Evolutionary conservation across 129 eudicot species (phyloP).

Genomic region (Kitagawia praeruptora): DNA sequence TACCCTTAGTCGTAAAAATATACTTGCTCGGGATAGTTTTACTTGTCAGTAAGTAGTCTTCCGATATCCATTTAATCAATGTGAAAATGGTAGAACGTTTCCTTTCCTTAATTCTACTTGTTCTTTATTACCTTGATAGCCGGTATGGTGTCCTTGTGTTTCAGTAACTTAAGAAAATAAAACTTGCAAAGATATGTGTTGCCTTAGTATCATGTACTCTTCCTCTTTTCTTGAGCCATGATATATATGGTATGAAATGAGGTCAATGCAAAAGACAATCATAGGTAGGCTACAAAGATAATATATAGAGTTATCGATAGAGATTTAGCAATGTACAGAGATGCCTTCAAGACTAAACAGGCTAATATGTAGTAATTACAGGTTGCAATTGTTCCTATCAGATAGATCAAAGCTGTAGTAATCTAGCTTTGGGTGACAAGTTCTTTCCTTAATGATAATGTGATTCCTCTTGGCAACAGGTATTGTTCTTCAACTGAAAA

Average conservation of each 20-base stretch:
- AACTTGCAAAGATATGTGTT: not conserved
- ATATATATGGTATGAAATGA: not conserved
- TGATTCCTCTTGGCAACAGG: slow-evolving; percentile 34
- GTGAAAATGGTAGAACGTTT: not conserved
- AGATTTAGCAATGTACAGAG: not conserved
- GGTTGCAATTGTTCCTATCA: not conserved
- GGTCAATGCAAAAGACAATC: not conserved
- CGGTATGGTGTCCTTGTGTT: not conserved
- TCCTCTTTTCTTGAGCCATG: not conserved
- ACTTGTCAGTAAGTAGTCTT: slow-evolving; percentile 76
- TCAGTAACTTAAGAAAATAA: not conserved
- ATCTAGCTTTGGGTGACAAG: not conserved
- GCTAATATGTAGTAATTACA: not conserved
- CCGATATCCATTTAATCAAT: slow-evolving; percentile 5
- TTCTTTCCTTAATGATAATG: not conserved
- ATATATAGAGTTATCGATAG: not conserved
- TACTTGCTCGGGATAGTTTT: slow-evolving; percentile 68
- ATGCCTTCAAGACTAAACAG: not conserved
- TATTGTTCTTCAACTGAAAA: slow-evolving; percentile 61
- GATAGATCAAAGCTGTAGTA: not conserved
- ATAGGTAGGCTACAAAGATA: not conserved
- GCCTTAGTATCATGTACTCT: not conserved
- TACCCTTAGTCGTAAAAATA: slow-evolving; percentile 73
- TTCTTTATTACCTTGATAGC: not conserved
- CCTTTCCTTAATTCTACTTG: not conserved